Percentiles rank a stretch among this genome's conserved stretches.
Evolutionary conservation across 306 rosid species (phyloP).

Genomic region (Cucumis sativus): DNA sequence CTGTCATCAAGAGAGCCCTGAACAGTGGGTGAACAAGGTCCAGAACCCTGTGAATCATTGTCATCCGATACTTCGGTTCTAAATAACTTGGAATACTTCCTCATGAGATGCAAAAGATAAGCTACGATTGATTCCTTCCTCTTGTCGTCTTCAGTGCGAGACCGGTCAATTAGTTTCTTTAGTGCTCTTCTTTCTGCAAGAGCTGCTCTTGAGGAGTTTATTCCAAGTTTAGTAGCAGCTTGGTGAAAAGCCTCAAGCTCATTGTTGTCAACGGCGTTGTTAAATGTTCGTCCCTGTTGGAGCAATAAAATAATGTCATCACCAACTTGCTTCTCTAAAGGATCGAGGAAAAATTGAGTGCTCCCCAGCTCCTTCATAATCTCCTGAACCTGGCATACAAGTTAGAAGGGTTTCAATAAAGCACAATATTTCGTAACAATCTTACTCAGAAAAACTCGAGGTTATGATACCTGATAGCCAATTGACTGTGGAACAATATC

Average conservation of each 20-base stretch:
- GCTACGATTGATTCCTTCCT: constrained; percentile 95
- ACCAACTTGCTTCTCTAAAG: constrained; percentile 85
- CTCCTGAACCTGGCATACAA: constrained; percentile 46
- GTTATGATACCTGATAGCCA: constrained; percentile 62
- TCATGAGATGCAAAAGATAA: constrained; percentile 86
- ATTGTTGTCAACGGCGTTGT: constrained; percentile 40
- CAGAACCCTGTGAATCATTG: constrained; percentile 92
- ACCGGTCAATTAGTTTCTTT: constrained; percentile 77
- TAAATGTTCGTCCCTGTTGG: constrained; percentile 82
- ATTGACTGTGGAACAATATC: constrained; percentile 86
- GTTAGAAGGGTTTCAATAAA: neutral
- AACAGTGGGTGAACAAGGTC: constrained; percentile 92
- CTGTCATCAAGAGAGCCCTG: constrained; percentile 50
- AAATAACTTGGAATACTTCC: constrained; percentile 91
- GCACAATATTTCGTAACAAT: neutral
- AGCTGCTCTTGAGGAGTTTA: constrained; percentile 87
- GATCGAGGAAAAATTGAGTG: constrained; percentile 54
- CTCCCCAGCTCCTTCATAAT: constrained; percentile 53
- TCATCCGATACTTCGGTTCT: constrained; percentile 84
- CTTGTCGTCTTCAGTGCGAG: constrained; percentile 87
- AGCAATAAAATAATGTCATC: constrained; percentile 71
- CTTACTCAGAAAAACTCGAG: neutral
- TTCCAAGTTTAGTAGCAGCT: constrained; percentile 83
- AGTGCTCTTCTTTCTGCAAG: constrained; percentile 93
- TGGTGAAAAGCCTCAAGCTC: constrained; percentile 96